These are phyloP conservation scores for Flaveria linearis DNA, from an alignment of 129 eudicot species.

Conservation along the genomic window DNA sequence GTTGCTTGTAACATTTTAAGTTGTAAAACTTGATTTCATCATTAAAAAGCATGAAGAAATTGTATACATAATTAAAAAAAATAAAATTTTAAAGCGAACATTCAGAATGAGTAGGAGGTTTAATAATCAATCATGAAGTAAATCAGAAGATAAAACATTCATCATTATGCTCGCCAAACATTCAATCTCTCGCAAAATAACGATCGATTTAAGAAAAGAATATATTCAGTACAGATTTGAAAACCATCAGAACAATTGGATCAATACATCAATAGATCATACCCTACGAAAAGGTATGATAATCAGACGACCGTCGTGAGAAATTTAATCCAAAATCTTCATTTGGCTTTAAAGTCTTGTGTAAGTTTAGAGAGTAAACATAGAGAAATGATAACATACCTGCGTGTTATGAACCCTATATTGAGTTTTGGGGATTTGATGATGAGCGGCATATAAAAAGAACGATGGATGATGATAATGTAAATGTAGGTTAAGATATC, in stretches of 20 bases:
- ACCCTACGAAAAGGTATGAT: constrained; percentile 34
- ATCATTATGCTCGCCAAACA: constrained; percentile 37
- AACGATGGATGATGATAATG: neutral
- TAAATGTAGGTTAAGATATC: neutral
- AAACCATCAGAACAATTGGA: constrained; percentile 56
- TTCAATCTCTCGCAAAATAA: neutral
- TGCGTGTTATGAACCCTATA: neutral
- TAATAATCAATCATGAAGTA: constrained; percentile 43
- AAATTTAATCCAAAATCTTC: constrained; percentile 42
- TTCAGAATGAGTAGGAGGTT: constrained; percentile 76
- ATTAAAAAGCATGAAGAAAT: no score
- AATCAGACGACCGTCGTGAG: constrained; percentile 88
- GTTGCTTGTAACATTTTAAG: no score
- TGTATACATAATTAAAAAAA: neutral
- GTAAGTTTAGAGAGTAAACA: neutral
- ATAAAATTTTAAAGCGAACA: constrained; percentile 1
- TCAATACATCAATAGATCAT: constrained; percentile 43
- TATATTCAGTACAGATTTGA: no score
- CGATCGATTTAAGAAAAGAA: neutral
- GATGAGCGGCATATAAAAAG: constrained; percentile 19
- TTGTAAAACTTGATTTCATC: no score
- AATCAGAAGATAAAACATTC: constrained; percentile 43
- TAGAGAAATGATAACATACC: neutral
- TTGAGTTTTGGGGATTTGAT: neutral
- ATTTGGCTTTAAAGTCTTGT: constrained; percentile 20